phyloP scores from a whole-genome alignment of 441 rosid genomes.

The Corymbia calophylla region DNA sequence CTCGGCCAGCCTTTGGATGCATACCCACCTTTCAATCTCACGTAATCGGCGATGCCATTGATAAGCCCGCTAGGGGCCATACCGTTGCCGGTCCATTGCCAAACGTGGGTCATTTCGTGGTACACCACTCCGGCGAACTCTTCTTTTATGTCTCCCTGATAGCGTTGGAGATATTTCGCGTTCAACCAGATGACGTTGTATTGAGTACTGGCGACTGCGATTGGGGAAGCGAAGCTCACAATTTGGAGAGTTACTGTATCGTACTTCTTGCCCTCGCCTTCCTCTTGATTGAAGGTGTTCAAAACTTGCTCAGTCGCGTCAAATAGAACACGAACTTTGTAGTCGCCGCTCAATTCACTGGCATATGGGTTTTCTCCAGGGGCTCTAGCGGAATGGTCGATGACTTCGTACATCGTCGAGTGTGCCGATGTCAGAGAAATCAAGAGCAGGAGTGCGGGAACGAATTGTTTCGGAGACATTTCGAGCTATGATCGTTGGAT shows the following conservation, averaged over 20 bases:
- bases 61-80: not conserved
- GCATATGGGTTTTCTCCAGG: not conserved
- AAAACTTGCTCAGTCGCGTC: not conserved
- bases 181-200: not conserved
- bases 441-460: not conserved
- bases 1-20: not conserved
- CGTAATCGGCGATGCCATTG: not conserved
- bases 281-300: not conserved
- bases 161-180: not conserved
- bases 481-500: not conserved
- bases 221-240: not conserved
- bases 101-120: constrained; percentile 1
- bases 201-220: not conserved
- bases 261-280: not conserved
- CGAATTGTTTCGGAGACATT: not conserved
- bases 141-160: not conserved
- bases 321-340: not conserved
- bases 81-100: constrained; percentile 1
- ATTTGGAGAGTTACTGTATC: not conserved
- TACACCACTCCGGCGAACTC: not conserved
- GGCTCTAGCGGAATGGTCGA: not conserved
- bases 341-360: not conserved
- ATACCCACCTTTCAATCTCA: not conserved
- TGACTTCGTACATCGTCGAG: not conserved
- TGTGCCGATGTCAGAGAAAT: not conserved